Percentiles rank a stretch among this genome's conserved stretches.
Evolutionary conservation across 768 basidiomycete species (phyloP).

Genomic region (Trametes gibbosa): DNA sequence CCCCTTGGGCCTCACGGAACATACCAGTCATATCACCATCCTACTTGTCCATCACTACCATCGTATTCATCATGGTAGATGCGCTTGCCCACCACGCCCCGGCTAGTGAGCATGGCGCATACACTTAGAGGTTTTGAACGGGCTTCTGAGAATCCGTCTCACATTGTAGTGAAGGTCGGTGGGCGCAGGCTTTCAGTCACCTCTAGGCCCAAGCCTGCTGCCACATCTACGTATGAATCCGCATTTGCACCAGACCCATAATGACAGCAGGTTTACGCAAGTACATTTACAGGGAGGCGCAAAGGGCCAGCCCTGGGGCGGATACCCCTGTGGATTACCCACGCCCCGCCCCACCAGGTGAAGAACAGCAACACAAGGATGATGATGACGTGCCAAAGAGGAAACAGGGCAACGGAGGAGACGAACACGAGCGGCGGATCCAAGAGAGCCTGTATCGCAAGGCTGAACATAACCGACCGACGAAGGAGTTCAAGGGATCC

Average conservation of each 20-base stretch:
- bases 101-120: slow-evolving; percentile 15
- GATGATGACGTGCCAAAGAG: slow-evolving; percentile 23
- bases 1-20: neutral
- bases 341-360: slow-evolving; percentile 21
- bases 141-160: neutral
- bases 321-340: slow-evolving; percentile 22
- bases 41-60: neutral
- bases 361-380: slow-evolving; percentile 14
- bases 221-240: slow-evolving; percentile 9
- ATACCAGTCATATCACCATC: neutral
- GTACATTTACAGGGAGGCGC: slow-evolving; percentile 8
- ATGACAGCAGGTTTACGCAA: neutral
- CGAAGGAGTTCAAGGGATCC: slow-evolving; percentile 7
- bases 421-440: slow-evolving; percentile 25
- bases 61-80: slow-evolving; percentile 10
- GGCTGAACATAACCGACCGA: slow-evolving; percentile 23
- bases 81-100: slow-evolving; percentile 20
- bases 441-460: slow-evolving; percentile 22
- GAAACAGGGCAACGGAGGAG: slow-evolving; percentile 21
- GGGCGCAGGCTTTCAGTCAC: slow-evolving; percentile 21
- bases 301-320: neutral
- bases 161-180: slow-evolving; percentile 22
- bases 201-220: slow-evolving; percentile 15
- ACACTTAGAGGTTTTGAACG: neutral
- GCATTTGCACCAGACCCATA: neutral